Conservation (phyloP, 2,329 filamentous ascomycete species). For the Colletotrichum sojae region DNA sequence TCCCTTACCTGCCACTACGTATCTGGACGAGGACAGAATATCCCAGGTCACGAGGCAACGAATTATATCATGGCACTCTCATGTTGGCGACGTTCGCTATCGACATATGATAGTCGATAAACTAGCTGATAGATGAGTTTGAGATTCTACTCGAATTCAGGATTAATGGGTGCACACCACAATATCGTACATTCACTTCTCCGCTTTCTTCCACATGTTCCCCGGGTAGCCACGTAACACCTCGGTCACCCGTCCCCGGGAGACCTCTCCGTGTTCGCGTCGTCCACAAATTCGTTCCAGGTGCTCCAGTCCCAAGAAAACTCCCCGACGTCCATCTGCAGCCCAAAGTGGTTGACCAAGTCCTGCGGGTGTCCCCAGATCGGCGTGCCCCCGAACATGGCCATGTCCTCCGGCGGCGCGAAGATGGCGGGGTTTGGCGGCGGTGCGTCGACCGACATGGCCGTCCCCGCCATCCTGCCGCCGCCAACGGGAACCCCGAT, state of each 20-base stretch:
- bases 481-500: not conserved
- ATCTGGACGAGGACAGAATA: too few relatives aligned
- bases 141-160: too few relatives aligned
- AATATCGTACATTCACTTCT: not conserved
- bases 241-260: conserved; percentile 44
- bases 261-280: conserved; percentile 54
- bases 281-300: conserved; percentile 62
- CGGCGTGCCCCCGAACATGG: conserved; percentile 25
- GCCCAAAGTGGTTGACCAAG: conserved; percentile 43
- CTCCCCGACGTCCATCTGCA: conserved; percentile 40
- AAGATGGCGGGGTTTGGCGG: conserved; percentile 4
- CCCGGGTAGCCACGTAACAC: too few relatives aligned
- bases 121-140: too few relatives aligned
- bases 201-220: too few relatives aligned
- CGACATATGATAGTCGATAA: too few relatives aligned
- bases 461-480: not conserved
- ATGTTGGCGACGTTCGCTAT: too few relatives aligned
- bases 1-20: too few relatives aligned
- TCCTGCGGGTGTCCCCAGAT: conserved; percentile 45
- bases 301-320: conserved; percentile 52
- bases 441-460: conserved; percentile 16
- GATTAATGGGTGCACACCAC: too few relatives aligned
- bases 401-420: conserved; percentile 9
- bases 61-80: too few relatives aligned
- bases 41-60: too few relatives aligned